phyloP scores from a whole-genome alignment of 2,329 filamentous ascomycete genomes.

The Penicillium sp. region DNA sequence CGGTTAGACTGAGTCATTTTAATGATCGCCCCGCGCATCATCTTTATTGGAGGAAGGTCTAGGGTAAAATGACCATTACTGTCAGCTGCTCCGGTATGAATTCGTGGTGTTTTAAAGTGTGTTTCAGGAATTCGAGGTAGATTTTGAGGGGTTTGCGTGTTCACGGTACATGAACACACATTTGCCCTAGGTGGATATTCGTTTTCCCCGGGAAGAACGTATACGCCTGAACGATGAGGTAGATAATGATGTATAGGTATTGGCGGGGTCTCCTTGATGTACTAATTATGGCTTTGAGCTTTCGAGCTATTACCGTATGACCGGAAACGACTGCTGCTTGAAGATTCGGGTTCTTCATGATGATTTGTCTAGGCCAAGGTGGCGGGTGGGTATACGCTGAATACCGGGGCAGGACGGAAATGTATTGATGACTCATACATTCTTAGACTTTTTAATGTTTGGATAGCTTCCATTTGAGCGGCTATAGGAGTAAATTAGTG shows the following conservation, averaged over 20 bases:
- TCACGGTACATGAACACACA: background rate
- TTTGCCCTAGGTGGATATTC: background rate
- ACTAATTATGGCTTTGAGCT: background rate
- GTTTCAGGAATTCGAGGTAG: background rate
- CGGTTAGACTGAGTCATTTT: conserved; percentile 19
- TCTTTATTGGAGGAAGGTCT: conserved; percentile 5
- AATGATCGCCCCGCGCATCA: conserved; percentile 3
- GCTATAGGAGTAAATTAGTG: background rate
- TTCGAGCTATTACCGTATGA: background rate
- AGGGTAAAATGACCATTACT: background rate
- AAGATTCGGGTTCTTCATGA: conserved; percentile 2
- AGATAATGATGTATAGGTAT: background rate
- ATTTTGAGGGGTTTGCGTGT: background rate
- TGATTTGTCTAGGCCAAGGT: background rate
- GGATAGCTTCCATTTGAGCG: background rate
- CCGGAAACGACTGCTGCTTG: background rate
- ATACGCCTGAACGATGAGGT: background rate
- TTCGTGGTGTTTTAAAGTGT: conserved; percentile 11
- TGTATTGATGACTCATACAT: conserved; percentile 19
- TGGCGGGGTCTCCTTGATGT: background rate
- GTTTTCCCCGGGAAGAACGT: background rate
- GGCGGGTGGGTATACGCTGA: conserved; percentile 19
- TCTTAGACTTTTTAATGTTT: background rate
- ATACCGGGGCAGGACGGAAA: conserved; percentile 28
- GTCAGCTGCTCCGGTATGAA: conserved; percentile 14